Evolutionary conservation across 2,329 filamentous ascomycete species (phyloP).

Genomic region (Aspergillus sp.): DNA sequence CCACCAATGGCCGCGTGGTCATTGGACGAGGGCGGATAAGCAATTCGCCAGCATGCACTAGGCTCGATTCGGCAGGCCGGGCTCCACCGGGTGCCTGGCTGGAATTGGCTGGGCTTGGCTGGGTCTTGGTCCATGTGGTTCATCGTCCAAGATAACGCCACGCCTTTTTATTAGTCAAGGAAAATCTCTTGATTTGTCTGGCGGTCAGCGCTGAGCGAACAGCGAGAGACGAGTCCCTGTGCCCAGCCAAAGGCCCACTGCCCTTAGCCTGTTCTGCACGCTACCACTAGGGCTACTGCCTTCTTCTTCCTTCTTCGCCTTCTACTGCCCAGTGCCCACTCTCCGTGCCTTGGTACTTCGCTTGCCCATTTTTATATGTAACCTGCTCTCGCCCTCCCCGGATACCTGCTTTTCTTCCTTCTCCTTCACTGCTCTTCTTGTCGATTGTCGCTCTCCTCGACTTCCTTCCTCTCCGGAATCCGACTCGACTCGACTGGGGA

Average conservation of each 20-base stretch:
- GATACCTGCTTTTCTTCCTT: not conserved
- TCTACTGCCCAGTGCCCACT: not conserved
- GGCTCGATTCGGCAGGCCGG: not conserved
- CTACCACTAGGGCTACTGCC: not conserved
- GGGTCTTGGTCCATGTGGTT: conserved; percentile 2
- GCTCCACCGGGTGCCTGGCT: not conserved
- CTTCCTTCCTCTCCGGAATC: not conserved
- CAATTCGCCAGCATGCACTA: not conserved
- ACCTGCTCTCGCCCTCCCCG: not conserved
- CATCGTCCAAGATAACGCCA: conserved; percentile 9
- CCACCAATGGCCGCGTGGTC: not conserved
- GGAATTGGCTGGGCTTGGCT: not conserved
- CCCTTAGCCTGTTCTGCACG: not conserved
- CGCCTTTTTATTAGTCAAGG: conserved; percentile 8
- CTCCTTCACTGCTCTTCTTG: not conserved
- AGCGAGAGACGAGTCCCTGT: not conserved
- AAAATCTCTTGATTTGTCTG: conserved; percentile 3
- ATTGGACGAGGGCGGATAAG: not conserved
- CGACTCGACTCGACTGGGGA: not conserved
- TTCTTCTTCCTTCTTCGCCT: not conserved
- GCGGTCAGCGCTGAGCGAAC: not conserved
- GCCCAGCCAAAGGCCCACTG: not conserved
- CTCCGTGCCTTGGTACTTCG: too few species aligned
- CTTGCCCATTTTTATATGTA: not conserved
- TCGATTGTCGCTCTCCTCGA: not conserved